A percentile compares a stretch with the other conserved stretches of the same genome.
phyloP scores from a whole-genome alignment of 352 stramenopile genomes.

The Blastocystis sp. region DNA sequence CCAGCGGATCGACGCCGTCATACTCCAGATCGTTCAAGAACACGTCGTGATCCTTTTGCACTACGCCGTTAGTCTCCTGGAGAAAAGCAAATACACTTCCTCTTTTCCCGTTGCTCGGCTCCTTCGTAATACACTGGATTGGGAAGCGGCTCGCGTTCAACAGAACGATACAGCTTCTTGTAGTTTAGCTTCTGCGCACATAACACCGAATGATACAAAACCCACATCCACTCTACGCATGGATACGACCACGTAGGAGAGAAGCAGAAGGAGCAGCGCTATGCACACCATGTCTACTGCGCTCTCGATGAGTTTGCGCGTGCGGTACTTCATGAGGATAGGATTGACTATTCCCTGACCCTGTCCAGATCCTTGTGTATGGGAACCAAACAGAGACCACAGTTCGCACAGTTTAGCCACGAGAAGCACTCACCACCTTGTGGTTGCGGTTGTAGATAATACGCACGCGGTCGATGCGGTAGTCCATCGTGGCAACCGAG shows the following conservation, averaged over 20 bases:
- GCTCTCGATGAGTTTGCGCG: conserved; percentile 3
- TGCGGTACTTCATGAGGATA: conserved; percentile 51
- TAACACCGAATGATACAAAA: neutral
- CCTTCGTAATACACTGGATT: conserved; percentile 44
- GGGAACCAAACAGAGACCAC: conserved; percentile 25
- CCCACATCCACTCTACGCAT: conserved; percentile 3
- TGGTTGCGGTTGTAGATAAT: conserved; percentile 50
- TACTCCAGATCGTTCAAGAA: conserved; percentile 39
- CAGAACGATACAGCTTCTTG: conserved; percentile 38
- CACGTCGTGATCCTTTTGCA: conserved; percentile 27
- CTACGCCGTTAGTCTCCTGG: neutral
- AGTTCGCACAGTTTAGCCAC: conserved; percentile 1
- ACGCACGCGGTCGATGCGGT: conserved; percentile 56
- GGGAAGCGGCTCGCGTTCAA: conserved; percentile 7
- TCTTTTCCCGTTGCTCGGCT: conserved; percentile 6
- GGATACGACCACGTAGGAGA: neutral
- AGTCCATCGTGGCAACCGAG: conserved; percentile 60
- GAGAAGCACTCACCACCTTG: conserved; percentile 35
- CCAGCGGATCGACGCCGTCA: conserved; percentile 32
- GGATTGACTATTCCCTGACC: neutral
- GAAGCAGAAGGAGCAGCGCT: neutral
- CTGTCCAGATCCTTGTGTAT: neutral
- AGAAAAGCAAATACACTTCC: neutral
- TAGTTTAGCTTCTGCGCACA: conserved; percentile 45
- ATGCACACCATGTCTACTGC: conserved; percentile 25